These are phyloP conservation scores for Yamadazyma scolyti DNA, from an alignment of 805 yeast species.

Conservation along the genomic window DNA sequence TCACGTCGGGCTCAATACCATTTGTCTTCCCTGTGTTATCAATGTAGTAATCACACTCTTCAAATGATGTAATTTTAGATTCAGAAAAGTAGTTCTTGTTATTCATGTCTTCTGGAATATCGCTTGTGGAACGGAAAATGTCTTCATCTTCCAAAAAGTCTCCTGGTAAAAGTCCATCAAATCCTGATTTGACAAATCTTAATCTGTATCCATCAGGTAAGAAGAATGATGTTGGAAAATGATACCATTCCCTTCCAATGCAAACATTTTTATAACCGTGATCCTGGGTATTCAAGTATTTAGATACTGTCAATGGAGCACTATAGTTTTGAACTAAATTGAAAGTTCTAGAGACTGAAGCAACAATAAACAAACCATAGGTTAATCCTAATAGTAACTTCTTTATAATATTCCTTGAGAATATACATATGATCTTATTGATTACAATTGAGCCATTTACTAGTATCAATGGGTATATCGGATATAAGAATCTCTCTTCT, in stretches of 20 bases:
- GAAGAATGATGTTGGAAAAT: constrained; percentile 85
- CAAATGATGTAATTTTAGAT: constrained; percentile 47
- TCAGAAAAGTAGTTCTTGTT: constrained; percentile 65
- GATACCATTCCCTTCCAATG: constrained; percentile 94
- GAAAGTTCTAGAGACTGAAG: constrained; percentile 46
- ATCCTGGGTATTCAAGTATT: constrained; percentile 1
- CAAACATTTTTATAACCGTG: constrained; percentile 45
- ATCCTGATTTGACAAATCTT: constrained; percentile 69
- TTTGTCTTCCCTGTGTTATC: constrained; percentile 46
- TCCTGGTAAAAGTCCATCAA: constrained; percentile 85
- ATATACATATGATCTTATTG: not conserved
- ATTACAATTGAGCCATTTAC: constrained; percentile 49
- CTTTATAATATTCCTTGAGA: too few relatives aligned
- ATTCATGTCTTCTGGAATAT: constrained; percentile 66
- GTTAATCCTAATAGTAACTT: not conserved
- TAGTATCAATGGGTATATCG: constrained; percentile 69
- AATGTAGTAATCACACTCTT: constrained; percentile 63
- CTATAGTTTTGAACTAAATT: constrained; percentile 65
- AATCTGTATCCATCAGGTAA: constrained; percentile 62
- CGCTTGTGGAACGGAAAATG: constrained; percentile 34
- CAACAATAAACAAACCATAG: constrained; percentile 12
- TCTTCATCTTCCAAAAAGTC: constrained; percentile 56
- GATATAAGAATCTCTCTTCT: constrained; percentile 89
- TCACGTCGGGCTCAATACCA: constrained; percentile 36
- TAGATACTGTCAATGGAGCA: constrained; percentile 52